Evolutionary conservation across 1,284 basidiomycete genomes (phyloP), one percentile per base, ranked within the genome.

Genomic region (Trametes hirsuta): DNA sequence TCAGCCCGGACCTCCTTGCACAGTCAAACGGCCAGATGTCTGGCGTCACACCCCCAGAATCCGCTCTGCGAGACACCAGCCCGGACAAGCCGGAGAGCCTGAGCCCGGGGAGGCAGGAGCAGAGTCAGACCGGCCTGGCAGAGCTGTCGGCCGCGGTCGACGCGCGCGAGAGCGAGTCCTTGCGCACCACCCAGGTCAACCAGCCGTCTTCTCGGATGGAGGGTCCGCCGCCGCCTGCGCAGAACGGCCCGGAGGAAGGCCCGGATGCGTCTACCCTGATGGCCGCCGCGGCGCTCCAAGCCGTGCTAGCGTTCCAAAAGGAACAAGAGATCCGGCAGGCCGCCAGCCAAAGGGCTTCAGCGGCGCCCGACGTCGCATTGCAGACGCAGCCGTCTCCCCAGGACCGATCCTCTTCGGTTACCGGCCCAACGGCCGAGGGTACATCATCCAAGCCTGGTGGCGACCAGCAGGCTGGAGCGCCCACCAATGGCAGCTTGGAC

Each of bases 121-220:
- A 63, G 1, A 59, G 53, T 9, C 58, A 55, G 9, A 66, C 66
- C n/a, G 52, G 63, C 57, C 69, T 71, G 63, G 69, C 65, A 39
- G 75, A 77, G 48, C 72, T 63, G 18, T 65, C 70, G 21, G 58
- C 58, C 41, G 72, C 75, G 47, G 79, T 80, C 37, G 77, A 81
- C 58, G 77, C 79, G 40, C 56, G 49, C 10, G 40, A 42, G 24
- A 22, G 49, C 44, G 56, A 58, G 14, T 76, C 75, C 2, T 65
- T 81, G 40, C 49, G 37, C 6, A 51, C 24, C 39, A 42, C 39
- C 25, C 49, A 42, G 49, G 25, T 30, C 9, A 47, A 54, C 18
- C 39, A 59, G 45, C 25, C 51, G 30, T 35, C 47, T 22, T 6
- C 47, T 1, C 51, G 53, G 39, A 18, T 36, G 47, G 22, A 12